phyloP scores from a whole-genome alignment of 306 rosid genomes.

The Phaseolus lunatus region DNA sequence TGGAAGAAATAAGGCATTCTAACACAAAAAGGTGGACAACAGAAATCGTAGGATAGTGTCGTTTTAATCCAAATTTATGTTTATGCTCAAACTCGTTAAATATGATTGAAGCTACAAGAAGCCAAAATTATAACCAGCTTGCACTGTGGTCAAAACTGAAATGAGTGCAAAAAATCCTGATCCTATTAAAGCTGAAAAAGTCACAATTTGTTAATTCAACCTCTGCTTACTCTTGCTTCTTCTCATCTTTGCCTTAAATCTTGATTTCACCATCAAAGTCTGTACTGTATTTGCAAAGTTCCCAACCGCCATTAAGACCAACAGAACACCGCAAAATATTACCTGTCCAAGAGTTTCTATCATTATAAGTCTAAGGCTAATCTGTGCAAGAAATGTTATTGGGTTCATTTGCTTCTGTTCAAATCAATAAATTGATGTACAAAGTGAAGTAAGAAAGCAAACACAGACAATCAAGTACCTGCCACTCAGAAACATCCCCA shows the following conservation, averaged over 20 bases:
- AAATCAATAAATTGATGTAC: neutral
- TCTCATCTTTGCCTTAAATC: slow-evolving; percentile 98
- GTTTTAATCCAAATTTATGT: slow-evolving; percentile 46
- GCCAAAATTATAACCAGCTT: slow-evolving; percentile 53
- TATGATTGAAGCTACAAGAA: slow-evolving; percentile 43
- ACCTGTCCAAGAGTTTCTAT: slow-evolving; percentile 67
- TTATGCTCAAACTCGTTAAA: slow-evolving; percentile 37
- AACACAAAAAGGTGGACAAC: slow-evolving; percentile 36
- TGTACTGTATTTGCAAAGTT: slow-evolving; percentile 91
- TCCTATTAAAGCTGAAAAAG: slow-evolving; percentile 38
- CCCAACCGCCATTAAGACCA: slow-evolving; percentile 91
- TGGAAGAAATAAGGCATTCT: neutral
- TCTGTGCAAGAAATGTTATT: slow-evolving; percentile 25
- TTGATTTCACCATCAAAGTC: slow-evolving; percentile 82
- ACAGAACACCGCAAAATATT: slow-evolving; percentile 77
- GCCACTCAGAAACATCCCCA: slow-evolving; percentile 88
- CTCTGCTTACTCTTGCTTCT: slow-evolving; percentile 91
- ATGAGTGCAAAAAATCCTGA: slow-evolving; percentile 45
- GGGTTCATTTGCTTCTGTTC: slow-evolving; percentile 13
- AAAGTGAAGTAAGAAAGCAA: slow-evolving; percentile 27
- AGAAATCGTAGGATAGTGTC: slow-evolving; percentile 28
- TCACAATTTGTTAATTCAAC: slow-evolving; percentile 53
- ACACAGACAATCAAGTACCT: slow-evolving; percentile 61
- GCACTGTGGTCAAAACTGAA: slow-evolving; percentile 58
- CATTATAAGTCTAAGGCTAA: slow-evolving; percentile 22